Percentiles rank a stretch among this genome's conserved stretches.
phyloP scores from a whole-genome alignment of 306 rosid genomes.

The Casuarina equisetifolia region DNA sequence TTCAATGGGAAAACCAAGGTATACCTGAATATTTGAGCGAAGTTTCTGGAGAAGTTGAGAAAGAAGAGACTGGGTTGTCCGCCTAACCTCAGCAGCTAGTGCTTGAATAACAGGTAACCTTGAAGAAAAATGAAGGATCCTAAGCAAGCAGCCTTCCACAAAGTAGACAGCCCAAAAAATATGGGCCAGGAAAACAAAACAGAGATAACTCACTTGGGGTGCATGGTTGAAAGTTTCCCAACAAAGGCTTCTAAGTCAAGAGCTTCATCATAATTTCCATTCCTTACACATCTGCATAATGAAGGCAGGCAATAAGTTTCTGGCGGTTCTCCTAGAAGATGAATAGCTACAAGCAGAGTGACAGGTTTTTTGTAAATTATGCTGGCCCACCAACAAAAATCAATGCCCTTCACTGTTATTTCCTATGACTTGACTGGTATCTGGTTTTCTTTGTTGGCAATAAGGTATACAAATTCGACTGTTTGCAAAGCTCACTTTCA shows the following conservation, averaged over 20 bases:
- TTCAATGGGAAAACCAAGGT: conserved; percentile 18
- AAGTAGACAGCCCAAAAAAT: conserved; percentile 9
- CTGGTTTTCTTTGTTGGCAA: neutral
- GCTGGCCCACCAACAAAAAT: neutral
- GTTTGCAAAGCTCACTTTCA: neutral
- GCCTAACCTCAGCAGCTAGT: conserved; percentile 85
- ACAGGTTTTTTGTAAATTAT: neutral
- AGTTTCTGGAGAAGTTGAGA: conserved; percentile 96
- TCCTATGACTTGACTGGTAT: neutral
- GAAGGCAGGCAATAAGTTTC: conserved; percentile 20
- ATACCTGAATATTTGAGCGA: conserved; percentile 96
- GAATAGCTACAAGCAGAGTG: neutral
- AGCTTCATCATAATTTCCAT: conserved; percentile 98
- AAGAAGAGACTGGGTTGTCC: conserved; percentile 93
- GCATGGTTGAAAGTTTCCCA: conserved; percentile 89
- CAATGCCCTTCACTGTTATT: neutral
- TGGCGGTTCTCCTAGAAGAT: neutral
- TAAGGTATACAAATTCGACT: neutral
- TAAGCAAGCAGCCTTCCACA: conserved; percentile 21
- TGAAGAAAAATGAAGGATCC: conserved; percentile 7
- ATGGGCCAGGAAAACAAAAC: conserved; percentile 13
- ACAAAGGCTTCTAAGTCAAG: conserved; percentile 95
- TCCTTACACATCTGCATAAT: conserved; percentile 80
- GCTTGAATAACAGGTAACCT: conserved; percentile 88
- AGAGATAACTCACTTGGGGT: conserved; percentile 69